phyloP scores from a whole-genome alignment of 192 early-diverging fungal genomes.

The Glomus cerebriforme region DNA sequence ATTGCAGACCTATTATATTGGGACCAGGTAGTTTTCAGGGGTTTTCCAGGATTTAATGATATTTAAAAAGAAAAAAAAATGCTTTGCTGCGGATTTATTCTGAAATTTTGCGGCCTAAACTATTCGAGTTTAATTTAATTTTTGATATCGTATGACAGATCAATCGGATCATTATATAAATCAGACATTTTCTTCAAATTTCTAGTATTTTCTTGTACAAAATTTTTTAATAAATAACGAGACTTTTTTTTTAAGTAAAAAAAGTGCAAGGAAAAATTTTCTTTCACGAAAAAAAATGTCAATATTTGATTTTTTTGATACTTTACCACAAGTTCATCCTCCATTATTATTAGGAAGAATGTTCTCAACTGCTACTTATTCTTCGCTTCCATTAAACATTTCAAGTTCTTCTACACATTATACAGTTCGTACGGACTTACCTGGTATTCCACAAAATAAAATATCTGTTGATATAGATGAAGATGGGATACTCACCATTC shows the following conservation, averaged over 20 bases:
- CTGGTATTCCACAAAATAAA: neutral
- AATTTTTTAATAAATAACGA: neutral
- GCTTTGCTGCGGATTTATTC: neutral
- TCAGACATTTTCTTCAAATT: no score
- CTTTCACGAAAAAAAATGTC: neutral
- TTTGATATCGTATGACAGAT: no score
- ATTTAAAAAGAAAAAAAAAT: neutral
- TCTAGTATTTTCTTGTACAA: no score
- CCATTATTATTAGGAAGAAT: neutral
- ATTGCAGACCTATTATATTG: neutral
- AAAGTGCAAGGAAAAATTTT: no score
- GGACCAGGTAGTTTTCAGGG: conserved; percentile 2
- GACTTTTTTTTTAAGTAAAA: neutral
- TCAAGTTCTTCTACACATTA: conserved; percentile 1
- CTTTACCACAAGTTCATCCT: neutral
- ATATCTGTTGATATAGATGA: neutral
- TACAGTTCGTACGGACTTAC: neutral
- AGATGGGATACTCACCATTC: neutral
- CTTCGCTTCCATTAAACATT: neutral
- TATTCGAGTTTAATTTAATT: no score
- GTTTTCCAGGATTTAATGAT: conserved; percentile 12
- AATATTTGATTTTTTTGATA: neutral
- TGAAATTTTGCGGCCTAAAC: no score
- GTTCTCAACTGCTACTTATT: neutral
- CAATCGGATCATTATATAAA: no score